These are phyloP conservation scores for Saturnispora diversa DNA, from an alignment of 805 yeast species.

Conservation along the genomic window DNA sequence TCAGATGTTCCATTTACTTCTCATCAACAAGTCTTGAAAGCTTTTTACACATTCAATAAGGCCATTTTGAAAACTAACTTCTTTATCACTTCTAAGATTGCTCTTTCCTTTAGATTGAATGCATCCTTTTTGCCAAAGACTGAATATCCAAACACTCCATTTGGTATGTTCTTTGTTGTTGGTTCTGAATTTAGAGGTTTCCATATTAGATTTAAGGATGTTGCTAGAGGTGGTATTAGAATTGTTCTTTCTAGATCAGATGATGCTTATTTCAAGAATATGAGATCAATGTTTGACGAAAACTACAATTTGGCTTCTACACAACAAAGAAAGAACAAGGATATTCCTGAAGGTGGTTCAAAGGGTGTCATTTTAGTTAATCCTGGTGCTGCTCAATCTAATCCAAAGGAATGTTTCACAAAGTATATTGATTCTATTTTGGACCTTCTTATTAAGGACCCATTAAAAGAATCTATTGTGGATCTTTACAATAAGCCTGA, in stretches of 20 bases:
- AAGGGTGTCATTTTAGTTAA: constrained; percentile 87
- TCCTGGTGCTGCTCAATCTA: constrained; percentile 65
- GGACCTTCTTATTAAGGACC: constrained; percentile 69
- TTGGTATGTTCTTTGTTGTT: constrained; percentile 89
- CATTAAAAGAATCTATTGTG: constrained; percentile 73
- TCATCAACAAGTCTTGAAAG: constrained; percentile 69
- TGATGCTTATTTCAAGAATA: constrained; percentile 80
- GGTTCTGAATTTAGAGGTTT: constrained; percentile 97
- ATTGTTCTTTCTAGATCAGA: constrained; percentile 79
- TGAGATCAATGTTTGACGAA: constrained; percentile 87
- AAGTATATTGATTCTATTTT: constrained; percentile 89
- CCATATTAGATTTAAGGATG: constrained; percentile 94
- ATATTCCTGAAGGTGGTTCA: constrained; percentile 98
- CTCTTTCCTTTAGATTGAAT: constrained; percentile 83
- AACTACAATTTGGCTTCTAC: constrained; percentile 93
- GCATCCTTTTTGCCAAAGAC: constrained; percentile 75
- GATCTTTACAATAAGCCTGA: constrained; percentile 80
- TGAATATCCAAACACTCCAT: constrained; percentile 91
- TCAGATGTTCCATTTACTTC: constrained; percentile 72
- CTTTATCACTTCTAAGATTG: constrained; percentile 89
- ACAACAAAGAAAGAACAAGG: constrained; percentile 95
- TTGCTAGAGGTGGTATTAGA: constrained; percentile 97
- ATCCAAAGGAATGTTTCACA: constrained; percentile 77
- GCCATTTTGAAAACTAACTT: constrained; percentile 89
- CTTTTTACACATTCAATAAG: constrained; percentile 70